Percentiles rank a stretch among this genome's conserved stretches.
Conservation (phyloP, 768 basidiomycete species). For the Phylloporus sp. region DNA sequence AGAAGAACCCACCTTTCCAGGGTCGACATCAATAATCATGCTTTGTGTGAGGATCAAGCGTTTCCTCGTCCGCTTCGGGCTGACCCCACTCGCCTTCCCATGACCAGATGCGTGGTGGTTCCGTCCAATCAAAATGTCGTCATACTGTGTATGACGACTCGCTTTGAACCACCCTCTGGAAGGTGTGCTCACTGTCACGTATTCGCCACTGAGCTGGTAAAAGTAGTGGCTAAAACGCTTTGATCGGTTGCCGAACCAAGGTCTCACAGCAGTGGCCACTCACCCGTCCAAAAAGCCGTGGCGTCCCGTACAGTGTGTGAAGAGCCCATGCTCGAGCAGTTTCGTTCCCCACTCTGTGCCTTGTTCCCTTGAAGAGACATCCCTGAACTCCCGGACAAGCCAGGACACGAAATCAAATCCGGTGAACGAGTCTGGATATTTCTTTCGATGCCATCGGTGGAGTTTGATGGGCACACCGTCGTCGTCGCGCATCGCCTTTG, state of each 20-base stretch:
- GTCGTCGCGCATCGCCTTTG: constrained; percentile 82
- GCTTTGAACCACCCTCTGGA: constrained; percentile 62
- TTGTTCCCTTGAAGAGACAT: constrained; percentile 79
- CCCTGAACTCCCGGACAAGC: constrained; percentile 88
- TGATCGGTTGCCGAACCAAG: constrained; percentile 5
- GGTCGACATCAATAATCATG: constrained; percentile 88
- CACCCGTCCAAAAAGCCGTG: constrained; percentile 90
- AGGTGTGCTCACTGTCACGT: constrained; percentile 65
- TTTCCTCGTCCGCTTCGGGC: constrained; percentile 49
- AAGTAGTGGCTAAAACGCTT: constrained; percentile 73
- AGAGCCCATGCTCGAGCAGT: constrained; percentile 75
- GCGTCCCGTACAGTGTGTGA: constrained; percentile 75
- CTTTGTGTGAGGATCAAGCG: constrained; percentile 78
- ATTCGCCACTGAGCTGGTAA: constrained; percentile 79
- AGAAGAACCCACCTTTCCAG: constrained; percentile 53
- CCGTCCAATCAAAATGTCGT: constrained; percentile 36
- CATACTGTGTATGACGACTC: constrained; percentile 39
- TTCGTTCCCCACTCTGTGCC: constrained; percentile 75
- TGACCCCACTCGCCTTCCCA: constrained; percentile 34
- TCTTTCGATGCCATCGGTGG: constrained; percentile 74
- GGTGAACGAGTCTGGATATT: constrained; percentile 80
- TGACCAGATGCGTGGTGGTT: constrained; percentile 36
- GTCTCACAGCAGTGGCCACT: constrained; percentile 21
- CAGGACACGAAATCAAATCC: constrained; percentile 89
- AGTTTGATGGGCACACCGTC: constrained; percentile 82